Percentiles rank a stretch among this genome's conserved stretches.
These are phyloP conservation scores for Pichia sp. DNA, from an alignment of 1,139 yeast species.

Conservation along the genomic window DNA sequence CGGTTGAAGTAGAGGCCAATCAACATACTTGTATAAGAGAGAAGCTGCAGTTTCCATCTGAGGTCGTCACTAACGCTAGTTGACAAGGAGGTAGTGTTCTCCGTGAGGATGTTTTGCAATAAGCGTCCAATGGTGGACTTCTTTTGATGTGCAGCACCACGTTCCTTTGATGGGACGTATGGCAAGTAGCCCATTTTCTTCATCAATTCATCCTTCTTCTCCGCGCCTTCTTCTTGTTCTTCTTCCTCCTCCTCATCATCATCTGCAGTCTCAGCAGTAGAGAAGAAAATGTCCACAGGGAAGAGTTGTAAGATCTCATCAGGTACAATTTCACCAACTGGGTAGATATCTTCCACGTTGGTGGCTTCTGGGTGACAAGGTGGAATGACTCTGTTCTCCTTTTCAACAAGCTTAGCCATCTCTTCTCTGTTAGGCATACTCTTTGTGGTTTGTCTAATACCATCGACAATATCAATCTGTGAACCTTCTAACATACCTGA, in stretches of 20 bases:
- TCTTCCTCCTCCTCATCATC: no score
- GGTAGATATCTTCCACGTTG: slow-evolving; percentile 74
- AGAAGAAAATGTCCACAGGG: slow-evolving; percentile 36
- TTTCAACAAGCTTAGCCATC: slow-evolving; percentile 44
- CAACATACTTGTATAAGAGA: slow-evolving; percentile 73
- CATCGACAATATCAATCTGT: slow-evolving; percentile 76
- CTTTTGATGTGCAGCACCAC: slow-evolving; percentile 7
- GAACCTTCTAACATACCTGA: slow-evolving; percentile 55
- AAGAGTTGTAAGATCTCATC: slow-evolving; percentile 55
- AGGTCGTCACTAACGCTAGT: slow-evolving; percentile 5
- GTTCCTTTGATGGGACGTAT: slow-evolving; percentile 43
- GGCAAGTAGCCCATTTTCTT: slow-evolving; percentile 38
- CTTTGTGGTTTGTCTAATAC: slow-evolving; percentile 63
- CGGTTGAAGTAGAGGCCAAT: slow-evolving; percentile 75
- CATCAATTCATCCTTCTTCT: no score
- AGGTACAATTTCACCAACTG: slow-evolving; percentile 65
- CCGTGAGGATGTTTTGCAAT: slow-evolving; percentile 1
- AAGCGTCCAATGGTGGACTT: slow-evolving; percentile 8
- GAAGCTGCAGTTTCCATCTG: slow-evolving; percentile 43
- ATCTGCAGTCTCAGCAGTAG: slow-evolving; percentile 36
- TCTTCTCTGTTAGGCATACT: slow-evolving; percentile 65
- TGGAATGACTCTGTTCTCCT: slow-evolving; percentile 80
- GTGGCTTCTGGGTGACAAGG: slow-evolving; percentile 68
- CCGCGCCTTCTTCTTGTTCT: no score
- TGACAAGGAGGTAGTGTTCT: no score